Evolutionary conservation across 805 yeast species (phyloP).

Genomic region (Saturnispora diversa): DNA sequence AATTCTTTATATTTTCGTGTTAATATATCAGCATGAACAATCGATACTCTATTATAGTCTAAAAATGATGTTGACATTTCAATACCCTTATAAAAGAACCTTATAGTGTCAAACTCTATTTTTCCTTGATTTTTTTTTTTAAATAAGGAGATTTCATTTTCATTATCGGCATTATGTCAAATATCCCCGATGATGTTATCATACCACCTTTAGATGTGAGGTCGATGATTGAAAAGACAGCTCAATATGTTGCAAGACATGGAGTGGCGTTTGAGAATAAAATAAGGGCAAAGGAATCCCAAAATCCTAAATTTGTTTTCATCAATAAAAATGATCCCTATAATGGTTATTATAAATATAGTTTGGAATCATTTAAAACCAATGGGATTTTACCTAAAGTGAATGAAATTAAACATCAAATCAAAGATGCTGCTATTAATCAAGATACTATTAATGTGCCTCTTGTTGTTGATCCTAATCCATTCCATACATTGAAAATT

Average conservation of each 20-base stretch:
- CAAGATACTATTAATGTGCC: conserved; percentile 4
- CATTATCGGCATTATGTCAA: conserved; percentile 6
- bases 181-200: conserved; percentile 33
- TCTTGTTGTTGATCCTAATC: conserved; percentile 13
- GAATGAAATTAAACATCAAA: background rate
- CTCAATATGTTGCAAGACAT: conserved; percentile 57
- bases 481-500: conserved; percentile 22
- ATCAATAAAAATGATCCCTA: conserved; percentile 46
- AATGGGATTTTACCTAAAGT: conserved; percentile 19
- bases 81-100: too few species aligned
- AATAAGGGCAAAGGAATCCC: conserved; percentile 38
- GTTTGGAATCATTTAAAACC: conserved; percentile 30
- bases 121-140: background rate
- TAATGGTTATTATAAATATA: conserved; percentile 48
- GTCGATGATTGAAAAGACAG: conserved; percentile 61
- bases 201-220: conserved; percentile 48
- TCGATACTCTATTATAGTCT: too few species aligned
- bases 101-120: too few species aligned
- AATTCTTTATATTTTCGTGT: background rate
- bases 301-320: conserved; percentile 55
- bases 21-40: background rate
- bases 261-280: conserved; percentile 60
- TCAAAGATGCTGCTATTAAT: conserved; percentile 3
- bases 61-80: background rate
- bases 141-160: too few species aligned